Conservation (phyloP, 768 basidiomycete species). For the Nevesoporus exiguus region DNA sequence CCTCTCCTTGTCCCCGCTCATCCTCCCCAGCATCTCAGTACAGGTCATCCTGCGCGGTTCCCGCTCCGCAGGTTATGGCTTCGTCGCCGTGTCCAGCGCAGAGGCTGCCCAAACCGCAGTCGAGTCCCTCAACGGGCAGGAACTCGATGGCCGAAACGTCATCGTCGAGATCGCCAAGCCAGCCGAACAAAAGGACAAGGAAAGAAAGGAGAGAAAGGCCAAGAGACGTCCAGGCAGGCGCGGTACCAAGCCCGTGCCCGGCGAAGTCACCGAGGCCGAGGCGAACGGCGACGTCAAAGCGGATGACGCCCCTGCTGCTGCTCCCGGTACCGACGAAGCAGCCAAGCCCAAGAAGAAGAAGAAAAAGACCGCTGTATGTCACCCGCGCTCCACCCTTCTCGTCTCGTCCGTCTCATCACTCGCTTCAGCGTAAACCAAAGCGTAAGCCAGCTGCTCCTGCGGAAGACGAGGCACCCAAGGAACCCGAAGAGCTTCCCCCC, state of each 20-base stretch:
- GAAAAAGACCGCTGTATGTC: slow-evolving; percentile 60
- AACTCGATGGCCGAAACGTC: slow-evolving; percentile 85
- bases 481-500: slow-evolving; percentile 31
- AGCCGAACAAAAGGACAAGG: slow-evolving; percentile 76
- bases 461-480: slow-evolving; percentile 29
- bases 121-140: slow-evolving; percentile 79
- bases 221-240: slow-evolving; percentile 84
- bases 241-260: slow-evolving; percentile 81
- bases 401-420: slow-evolving; percentile 7
- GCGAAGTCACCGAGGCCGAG: slow-evolving; percentile 88
- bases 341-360: slow-evolving; percentile 76
- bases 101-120: slow-evolving; percentile 88
- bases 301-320: slow-evolving; percentile 41
- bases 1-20: slow-evolving; percentile 6
- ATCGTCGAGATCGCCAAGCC: slow-evolving; percentile 94
- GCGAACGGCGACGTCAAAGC: slow-evolving; percentile 72
- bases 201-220: slow-evolving; percentile 72
- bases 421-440: slow-evolving; percentile 53
- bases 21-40: slow-evolving; percentile 60
- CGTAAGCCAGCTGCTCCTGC: slow-evolving; percentile 34
- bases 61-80: slow-evolving; percentile 90
- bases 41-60: slow-evolving; percentile 84
- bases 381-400: neutral
- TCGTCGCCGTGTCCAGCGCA: slow-evolving; percentile 76
- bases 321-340: slow-evolving; percentile 50